Percentiles rank a stretch among this genome's conserved stretches.
phyloP scores from a whole-genome alignment of 225 moss, liverwort and hornwort genomes.

The Thuidium tamariscinum region DNA sequence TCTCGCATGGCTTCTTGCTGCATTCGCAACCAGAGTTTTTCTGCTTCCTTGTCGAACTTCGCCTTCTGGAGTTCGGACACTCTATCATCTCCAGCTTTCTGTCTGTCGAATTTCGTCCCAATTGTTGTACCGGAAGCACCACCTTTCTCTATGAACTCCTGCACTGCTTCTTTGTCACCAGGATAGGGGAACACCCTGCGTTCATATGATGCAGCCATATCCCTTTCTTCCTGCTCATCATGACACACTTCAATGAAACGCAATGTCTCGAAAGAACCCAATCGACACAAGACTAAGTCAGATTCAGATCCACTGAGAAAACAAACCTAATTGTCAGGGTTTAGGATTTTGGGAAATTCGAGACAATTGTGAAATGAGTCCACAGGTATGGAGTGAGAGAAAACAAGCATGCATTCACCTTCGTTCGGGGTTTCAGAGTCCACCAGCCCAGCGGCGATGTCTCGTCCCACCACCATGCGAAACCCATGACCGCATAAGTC shows the following conservation, averaged over 20 bases:
- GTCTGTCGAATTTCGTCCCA: conserved; percentile 49
- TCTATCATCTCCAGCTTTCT: conserved; percentile 51
- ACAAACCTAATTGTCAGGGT: not conserved
- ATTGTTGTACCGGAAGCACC: conserved; percentile 83
- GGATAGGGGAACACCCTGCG: conserved; percentile 84
- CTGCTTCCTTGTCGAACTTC: conserved; percentile 67
- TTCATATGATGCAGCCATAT: conserved; percentile 70
- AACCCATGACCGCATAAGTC: conserved; percentile 58
- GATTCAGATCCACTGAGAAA: not conserved
- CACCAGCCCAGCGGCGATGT: conserved; percentile 81
- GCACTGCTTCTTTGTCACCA: conserved; percentile 63
- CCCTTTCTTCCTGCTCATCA: conserved; percentile 72
- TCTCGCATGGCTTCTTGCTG: conserved; percentile 68
- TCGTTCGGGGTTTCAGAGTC: conserved; percentile 82
- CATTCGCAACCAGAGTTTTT: conserved; percentile 80
- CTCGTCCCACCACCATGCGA: conserved; percentile 91
- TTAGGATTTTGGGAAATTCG: not conserved
- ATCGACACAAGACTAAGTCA: not conserved
- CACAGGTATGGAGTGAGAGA: not conserved
- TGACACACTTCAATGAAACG: not conserved
- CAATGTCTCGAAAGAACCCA: not conserved
- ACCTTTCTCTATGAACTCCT: conserved; percentile 70
- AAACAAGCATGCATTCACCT: conserved; percentile 21
- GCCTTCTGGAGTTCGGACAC: conserved; percentile 57
- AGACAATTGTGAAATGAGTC: not conserved